phyloP scores from a whole-genome alignment of 1,284 basidiomycete genomes.

The Naganishia albida region DNA sequence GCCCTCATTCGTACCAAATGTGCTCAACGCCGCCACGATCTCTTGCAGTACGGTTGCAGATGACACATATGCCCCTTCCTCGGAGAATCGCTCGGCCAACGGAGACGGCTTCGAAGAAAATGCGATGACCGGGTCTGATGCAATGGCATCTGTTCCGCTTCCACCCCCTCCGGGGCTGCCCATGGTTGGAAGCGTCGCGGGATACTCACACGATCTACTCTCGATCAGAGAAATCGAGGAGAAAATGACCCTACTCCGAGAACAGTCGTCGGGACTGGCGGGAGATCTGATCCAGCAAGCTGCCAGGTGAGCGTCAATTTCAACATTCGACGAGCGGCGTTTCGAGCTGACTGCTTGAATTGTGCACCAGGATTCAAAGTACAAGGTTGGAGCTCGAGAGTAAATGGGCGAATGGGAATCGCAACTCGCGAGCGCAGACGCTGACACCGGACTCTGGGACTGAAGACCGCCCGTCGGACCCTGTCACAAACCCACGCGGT shows the following conservation, averaged over 20 bases:
- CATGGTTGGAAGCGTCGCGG: not conserved
- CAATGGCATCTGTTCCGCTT: not conserved
- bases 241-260: conserved; percentile 13
- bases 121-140: not conserved
- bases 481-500: too few relatives aligned
- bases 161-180: conserved; percentile 7
- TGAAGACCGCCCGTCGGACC: too few relatives aligned
- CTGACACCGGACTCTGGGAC: too few relatives aligned
- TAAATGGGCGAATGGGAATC: not conserved
- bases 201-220: conserved; percentile 9
- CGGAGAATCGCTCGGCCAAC: not conserved
- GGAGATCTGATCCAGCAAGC: conserved; percentile 21
- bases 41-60: not conserved
- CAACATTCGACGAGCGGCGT: too few relatives aligned
- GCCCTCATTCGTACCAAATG: not conserved
- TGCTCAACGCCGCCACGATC: not conserved
- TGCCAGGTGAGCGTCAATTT: conserved; percentile 6
- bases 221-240: conserved; percentile 16
- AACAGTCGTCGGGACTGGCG: conserved; percentile 23
- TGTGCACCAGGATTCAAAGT: conserved; percentile 8
- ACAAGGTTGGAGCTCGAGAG: conserved; percentile 6
- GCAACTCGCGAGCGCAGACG: not conserved
- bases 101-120: not conserved
- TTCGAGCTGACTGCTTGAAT: not conserved
- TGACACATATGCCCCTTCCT: not conserved